These are phyloP conservation scores for Friedmanniomyces endolithicus DNA, from an alignment of 495 filamentous ascomycete genomes.

Conservation along the genomic window DNA sequence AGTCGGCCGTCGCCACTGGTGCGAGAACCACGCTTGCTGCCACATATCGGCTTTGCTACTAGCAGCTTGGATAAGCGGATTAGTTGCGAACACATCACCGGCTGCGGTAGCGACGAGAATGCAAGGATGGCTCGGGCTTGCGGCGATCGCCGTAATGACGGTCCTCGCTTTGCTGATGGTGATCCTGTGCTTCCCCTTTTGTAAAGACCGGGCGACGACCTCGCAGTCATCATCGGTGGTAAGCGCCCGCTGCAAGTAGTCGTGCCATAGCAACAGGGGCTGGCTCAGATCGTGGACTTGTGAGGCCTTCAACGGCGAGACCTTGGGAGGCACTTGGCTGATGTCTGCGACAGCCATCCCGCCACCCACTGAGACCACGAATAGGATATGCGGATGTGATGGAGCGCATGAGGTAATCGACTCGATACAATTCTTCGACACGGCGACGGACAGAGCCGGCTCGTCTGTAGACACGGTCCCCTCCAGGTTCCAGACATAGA, in stretches of 20 bases:
- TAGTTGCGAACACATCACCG: slow-evolving; percentile 43
- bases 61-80: slow-evolving; percentile 43
- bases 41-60: slow-evolving; percentile 42
- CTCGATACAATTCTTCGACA: slow-evolving; percentile 51
- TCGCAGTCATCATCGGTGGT: slow-evolving; percentile 47
- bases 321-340: slow-evolving; percentile 28
- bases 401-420: slow-evolving; percentile 46
- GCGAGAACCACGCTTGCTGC: slow-evolving; percentile 50
- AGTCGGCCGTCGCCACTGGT: slow-evolving; percentile 42
- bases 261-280: slow-evolving; percentile 42
- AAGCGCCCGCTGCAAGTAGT: slow-evolving; percentile 42
- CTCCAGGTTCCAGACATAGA: slow-evolving; percentile 46
- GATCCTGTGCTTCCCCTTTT: slow-evolving; percentile 23
- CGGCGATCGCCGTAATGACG: slow-evolving; percentile 31
- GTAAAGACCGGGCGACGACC: slow-evolving; percentile 35
- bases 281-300: slow-evolving; percentile 39
- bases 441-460: slow-evolving; percentile 44
- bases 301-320: neutral
- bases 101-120: slow-evolving; percentile 44
- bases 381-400: slow-evolving; percentile 43
- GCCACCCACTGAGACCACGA: slow-evolving; percentile 46
- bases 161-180: slow-evolving; percentile 24
- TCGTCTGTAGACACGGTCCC: slow-evolving; percentile 17
- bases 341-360: slow-evolving; percentile 47
- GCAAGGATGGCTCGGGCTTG: slow-evolving; percentile 41